Percentiles rank a stretch among this genome's conserved stretches.
phyloP scores from a whole-genome alignment of 352 stramenopile species.

The Phytophthora multivora region DNA sequence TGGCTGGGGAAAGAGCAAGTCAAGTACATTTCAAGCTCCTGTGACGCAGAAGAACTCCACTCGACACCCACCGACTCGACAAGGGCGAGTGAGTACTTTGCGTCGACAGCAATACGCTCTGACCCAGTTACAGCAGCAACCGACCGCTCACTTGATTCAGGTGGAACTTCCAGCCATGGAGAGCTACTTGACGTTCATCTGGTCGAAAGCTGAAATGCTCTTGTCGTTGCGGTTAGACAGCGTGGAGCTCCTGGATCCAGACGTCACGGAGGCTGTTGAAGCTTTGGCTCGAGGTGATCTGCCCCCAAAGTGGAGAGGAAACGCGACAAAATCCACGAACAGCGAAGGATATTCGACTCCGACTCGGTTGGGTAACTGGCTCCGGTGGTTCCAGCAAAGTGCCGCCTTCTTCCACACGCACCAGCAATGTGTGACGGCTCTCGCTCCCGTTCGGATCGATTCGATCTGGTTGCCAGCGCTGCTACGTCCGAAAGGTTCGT shows the following conservation, averaged over 20 bases:
- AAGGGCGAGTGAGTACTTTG: conserved; percentile 11
- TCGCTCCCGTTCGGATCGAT: conserved; percentile 9
- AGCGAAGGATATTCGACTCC: conserved; percentile 32
- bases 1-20: conserved; percentile 34
- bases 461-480: conserved; percentile 50
- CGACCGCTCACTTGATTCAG: conserved; percentile 41
- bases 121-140: conserved; percentile 32
- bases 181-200: conserved; percentile 46
- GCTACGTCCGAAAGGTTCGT: conserved; percentile 50
- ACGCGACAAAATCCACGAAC: background rate
- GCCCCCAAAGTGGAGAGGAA: conserved; percentile 18
- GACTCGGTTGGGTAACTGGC: conserved; percentile 24
- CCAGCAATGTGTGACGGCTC: conserved; percentile 21
- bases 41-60: background rate
- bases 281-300: conserved; percentile 19
- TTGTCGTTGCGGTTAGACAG: conserved; percentile 33
- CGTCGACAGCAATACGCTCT: conserved; percentile 18
- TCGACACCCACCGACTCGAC: conserved; percentile 3
- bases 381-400: conserved; percentile 34
- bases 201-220: conserved; percentile 42
- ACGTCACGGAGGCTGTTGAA: conserved; percentile 24
- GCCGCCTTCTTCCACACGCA: conserved; percentile 41
- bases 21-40: background rate
- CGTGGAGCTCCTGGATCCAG: conserved; percentile 12
- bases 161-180: conserved; percentile 61